Base-by-base conservation (phyloP, 1,284 basidiomycete species). In the Sutorius eximius region DNA sequence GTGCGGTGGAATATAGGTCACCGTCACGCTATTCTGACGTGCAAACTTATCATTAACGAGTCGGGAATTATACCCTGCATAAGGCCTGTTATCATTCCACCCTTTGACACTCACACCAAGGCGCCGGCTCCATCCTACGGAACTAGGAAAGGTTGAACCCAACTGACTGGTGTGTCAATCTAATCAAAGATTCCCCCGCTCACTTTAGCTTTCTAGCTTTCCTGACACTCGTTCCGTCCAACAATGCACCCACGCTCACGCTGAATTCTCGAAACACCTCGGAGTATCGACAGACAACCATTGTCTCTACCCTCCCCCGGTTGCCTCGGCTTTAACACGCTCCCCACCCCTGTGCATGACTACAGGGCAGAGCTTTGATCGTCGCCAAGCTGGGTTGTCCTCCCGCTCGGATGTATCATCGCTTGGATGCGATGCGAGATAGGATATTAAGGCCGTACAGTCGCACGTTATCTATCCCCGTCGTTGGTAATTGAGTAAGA, bases 341-440 rank as follows among this genome's bases (percentile, higher is more conserved):
- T 51, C n/a, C 20, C 37, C 33, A 20, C 20, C 44, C 33, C 37
- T 58, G 24, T 29, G 34, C 32, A 37, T 20, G 34, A 46, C 27
- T 11, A 22, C 41, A 61, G 41, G 34, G 38, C 34, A 24, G 43
- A 30, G 10, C 3, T 33, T 48, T 49, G n/a, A 47, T 54, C 45
- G 37, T 46, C 36, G 56, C 45, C 55, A 61, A 47, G 47, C 27
- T 32, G 27, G 1, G 33, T 20, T 46, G 1, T 2, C 29, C 24
- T 24, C 29, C n/a, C 30, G 18, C 27, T 33, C 44, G 24, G n/a
- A 38, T 12, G n/a, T 34, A 18, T 41, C 40, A 13, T 57, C 58
- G 36, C 44, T 50, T 51, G 30, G 16, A 20, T 2, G 30, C 38
- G 49, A 53, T 27, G 13, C 38, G 40, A 61, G 45, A 44, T 48